These are phyloP conservation scores for Aureobasidium sp. DNA, from an alignment of 2,329 filamentous ascomycete genomes.

Conservation along the genomic window DNA sequence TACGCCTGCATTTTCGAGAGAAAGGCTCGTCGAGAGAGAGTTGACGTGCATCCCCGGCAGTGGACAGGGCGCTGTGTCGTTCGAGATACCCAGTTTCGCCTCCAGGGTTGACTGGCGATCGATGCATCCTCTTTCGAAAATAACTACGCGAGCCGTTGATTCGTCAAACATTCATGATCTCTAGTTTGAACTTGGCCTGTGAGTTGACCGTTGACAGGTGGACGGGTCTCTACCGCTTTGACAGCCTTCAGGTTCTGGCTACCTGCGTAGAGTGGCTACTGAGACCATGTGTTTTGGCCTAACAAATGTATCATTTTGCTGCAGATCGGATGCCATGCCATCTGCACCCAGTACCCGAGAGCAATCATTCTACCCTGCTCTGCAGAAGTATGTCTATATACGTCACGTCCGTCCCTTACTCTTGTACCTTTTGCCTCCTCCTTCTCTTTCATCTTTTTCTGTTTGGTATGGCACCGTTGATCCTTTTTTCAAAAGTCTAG, in stretches of 20 bases:
- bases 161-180: conserved; percentile 8
- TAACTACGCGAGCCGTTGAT: conserved; percentile 14
- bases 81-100: background rate
- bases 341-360: conserved; percentile 8
- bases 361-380: conserved; percentile 2
- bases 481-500: background rate
- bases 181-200: conserved; percentile 7
- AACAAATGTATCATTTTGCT: conserved; percentile 11
- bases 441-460: background rate
- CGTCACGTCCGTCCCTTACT: conserved; percentile 9
- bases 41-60: conserved; percentile 11
- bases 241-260: conserved; percentile 14
- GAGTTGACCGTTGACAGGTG: conserved; percentile 15
- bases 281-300: conserved; percentile 14
- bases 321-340: conserved; percentile 9
- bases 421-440: conserved; percentile 3
- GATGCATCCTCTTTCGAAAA: conserved; percentile 7
- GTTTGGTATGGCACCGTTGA: background rate
- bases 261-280: conserved; percentile 13
- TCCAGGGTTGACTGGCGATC: conserved; percentile 4
- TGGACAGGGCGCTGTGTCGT: background rate
- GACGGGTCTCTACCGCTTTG: conserved; percentile 14
- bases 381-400: conserved; percentile 13
- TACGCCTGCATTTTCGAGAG: conserved; percentile 7
- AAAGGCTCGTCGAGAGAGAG: background rate